Evolutionary conservation across 805 yeast species (phyloP).

Genomic region (Huiozyma naganishii): DNA sequence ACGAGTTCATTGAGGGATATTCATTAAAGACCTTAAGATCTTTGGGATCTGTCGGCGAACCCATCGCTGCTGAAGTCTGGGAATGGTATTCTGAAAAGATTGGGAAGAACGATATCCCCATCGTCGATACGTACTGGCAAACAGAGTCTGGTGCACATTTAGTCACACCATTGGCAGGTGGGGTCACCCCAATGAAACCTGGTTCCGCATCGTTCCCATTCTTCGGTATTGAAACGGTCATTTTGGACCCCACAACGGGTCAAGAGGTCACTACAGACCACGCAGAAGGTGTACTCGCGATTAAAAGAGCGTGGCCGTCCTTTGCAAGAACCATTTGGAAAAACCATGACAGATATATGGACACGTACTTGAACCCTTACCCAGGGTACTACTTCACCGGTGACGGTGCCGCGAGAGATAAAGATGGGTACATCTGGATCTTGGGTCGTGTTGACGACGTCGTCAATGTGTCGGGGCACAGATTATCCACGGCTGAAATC

Average conservation of each 20-base stretch:
- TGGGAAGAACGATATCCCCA: slow-evolving; percentile 60
- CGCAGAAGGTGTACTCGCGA: slow-evolving; percentile 72
- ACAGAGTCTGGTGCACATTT: slow-evolving; percentile 79
- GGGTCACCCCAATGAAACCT: slow-evolving; percentile 70
- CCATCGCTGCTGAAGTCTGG: slow-evolving; percentile 79
- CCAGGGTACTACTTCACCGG: slow-evolving; percentile 80
- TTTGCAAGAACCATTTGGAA: slow-evolving; percentile 76
- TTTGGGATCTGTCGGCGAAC: slow-evolving; percentile 79
- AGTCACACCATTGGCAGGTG: slow-evolving; percentile 66
- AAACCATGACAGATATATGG: slow-evolving; percentile 63
- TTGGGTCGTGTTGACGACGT: slow-evolving; percentile 83
- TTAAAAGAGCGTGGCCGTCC: slow-evolving; percentile 72
- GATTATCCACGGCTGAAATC: slow-evolving; percentile 81
- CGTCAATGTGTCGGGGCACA: slow-evolving; percentile 78
- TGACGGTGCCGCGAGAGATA: slow-evolving; percentile 82
- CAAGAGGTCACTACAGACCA: slow-evolving; percentile 55
- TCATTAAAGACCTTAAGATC: slow-evolving; percentile 57
- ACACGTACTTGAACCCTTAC: slow-evolving; percentile 74
- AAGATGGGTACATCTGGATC: slow-evolving; percentile 79
- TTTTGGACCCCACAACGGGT: slow-evolving; percentile 68
- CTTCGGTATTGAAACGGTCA: slow-evolving; percentile 66
- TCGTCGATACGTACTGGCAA: slow-evolving; percentile 83
- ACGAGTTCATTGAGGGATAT: slow-evolving; percentile 45
- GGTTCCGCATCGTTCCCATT: slow-evolving; percentile 81
- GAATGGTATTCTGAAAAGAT: slow-evolving; percentile 71